Evolutionary conservation across 768 basidiomycete species (phyloP).

Genomic region (Tylopilus cervinicoccineus): DNA sequence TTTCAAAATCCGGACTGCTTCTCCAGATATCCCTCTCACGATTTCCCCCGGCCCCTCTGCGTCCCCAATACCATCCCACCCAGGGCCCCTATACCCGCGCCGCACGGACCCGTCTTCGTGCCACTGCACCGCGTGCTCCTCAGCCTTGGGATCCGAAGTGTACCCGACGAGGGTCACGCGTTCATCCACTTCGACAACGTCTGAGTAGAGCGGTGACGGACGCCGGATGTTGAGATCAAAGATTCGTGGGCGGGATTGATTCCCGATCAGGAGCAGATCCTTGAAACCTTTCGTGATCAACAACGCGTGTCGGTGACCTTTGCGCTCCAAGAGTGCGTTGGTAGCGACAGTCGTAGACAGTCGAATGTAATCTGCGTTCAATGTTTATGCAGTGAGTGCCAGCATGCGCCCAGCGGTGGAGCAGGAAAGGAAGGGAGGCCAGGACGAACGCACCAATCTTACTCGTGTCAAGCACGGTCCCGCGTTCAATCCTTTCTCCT

Average conservation of each 20-base stretch:
- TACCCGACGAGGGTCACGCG: constrained; percentile 93
- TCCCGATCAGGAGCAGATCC: constrained; percentile 89
- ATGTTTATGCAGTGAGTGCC: background rate
- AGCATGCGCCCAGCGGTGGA: no score
- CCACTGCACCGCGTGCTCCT: constrained; percentile 73
- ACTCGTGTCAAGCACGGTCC: constrained; percentile 61
- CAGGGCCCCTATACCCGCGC: constrained; percentile 70
- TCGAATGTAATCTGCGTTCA: constrained; percentile 77
- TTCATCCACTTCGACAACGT: constrained; percentile 70
- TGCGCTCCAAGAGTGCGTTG: constrained; percentile 91
- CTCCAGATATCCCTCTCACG: constrained; percentile 79
- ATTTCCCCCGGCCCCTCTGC: constrained; percentile 81
- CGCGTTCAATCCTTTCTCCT: constrained; percentile 64
- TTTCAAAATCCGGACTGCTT: constrained; percentile 81
- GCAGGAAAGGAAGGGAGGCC: background rate
- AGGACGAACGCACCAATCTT: constrained; percentile 64
- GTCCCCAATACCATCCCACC: constrained; percentile 65
- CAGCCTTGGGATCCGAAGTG: constrained; percentile 82
- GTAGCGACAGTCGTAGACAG: constrained; percentile 95
- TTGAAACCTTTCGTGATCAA: constrained; percentile 90
- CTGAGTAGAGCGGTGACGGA: constrained; percentile 69
- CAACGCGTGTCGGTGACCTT: constrained; percentile 88
- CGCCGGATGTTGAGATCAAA: constrained; percentile 92
- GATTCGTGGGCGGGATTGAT: constrained; percentile 91
- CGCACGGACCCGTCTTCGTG: constrained; percentile 63